Evolutionary conservation across 2,329 filamentous ascomycete genomes (phyloP).

Genomic region (Trichophyton simii): DNA sequence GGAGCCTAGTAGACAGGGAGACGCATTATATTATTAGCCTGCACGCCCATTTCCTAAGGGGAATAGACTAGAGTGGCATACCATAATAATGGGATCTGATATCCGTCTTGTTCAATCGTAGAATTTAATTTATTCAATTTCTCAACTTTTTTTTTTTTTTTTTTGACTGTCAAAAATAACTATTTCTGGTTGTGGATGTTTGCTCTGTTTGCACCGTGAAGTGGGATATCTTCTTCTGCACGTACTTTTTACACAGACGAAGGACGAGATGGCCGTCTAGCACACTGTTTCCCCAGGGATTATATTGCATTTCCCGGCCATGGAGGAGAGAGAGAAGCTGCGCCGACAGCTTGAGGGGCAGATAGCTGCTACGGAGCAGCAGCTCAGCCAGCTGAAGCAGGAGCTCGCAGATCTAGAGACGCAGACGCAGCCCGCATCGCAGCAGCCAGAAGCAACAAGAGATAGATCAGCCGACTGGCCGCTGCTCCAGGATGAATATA

Average conservation of each 20-base stretch:
- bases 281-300: too few relatives aligned
- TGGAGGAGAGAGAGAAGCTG: constrained; percentile 4
- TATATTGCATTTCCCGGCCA: background rate
- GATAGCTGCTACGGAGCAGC: constrained; percentile 27
- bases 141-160: background rate
- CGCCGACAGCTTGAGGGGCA: constrained; percentile 15
- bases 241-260: background rate
- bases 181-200: background rate
- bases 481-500: constrained; percentile 60
- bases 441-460: background rate
- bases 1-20: constrained; percentile 18
- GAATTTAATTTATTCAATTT: too few relatives aligned
- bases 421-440: background rate
- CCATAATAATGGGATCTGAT: constrained; percentile 6
- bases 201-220: background rate
- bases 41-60: background rate
- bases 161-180: background rate
- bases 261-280: background rate
- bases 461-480: constrained; percentile 48
- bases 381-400: constrained; percentile 24
- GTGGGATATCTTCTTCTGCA: background rate
- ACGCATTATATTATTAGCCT: background rate
- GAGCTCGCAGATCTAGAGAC: constrained; percentile 20
- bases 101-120: too few relatives aligned
- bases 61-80: background rate